A percentile compares a stretch with the other conserved stretches of the same genome.
Evolutionary conservation across 192 early-diverging fungal species (phyloP).

Genomic region (Rhizophagus sp.): DNA sequence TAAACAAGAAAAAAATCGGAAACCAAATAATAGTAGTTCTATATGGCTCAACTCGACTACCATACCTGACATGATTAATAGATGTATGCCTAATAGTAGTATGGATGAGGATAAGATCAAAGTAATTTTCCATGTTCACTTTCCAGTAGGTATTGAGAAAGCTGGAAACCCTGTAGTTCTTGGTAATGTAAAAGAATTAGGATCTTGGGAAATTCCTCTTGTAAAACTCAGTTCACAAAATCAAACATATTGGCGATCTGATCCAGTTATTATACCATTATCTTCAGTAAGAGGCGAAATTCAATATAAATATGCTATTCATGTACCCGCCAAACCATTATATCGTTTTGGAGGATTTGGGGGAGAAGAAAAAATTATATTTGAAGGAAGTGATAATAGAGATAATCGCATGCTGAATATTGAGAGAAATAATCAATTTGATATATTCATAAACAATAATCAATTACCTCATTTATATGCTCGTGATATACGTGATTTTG

Average conservation of each 20-base stretch:
- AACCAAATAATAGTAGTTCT: too few species aligned
- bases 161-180: background rate
- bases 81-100: background rate
- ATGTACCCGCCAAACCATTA: background rate
- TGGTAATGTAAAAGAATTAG: background rate
- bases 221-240: background rate
- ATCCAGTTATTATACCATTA: background rate
- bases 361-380: too few species aligned
- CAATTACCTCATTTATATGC: too few species aligned
- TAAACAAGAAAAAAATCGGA: too few species aligned
- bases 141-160: background rate
- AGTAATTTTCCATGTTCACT: background rate
- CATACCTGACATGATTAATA: too few species aligned
- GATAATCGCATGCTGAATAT: too few species aligned
- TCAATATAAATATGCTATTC: background rate
- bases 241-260: background rate
- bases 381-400: too few species aligned
- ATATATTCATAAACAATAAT: too few species aligned
- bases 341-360: too few species aligned
- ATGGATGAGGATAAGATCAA: background rate
- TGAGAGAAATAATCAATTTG: too few species aligned
- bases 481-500: background rate
- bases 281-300: background rate
- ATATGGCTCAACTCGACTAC: too few species aligned
- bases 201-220: background rate